Evolutionary conservation across 1,139 yeast species (phyloP).

Genomic region (Blastobotrys buckinghamii): DNA sequence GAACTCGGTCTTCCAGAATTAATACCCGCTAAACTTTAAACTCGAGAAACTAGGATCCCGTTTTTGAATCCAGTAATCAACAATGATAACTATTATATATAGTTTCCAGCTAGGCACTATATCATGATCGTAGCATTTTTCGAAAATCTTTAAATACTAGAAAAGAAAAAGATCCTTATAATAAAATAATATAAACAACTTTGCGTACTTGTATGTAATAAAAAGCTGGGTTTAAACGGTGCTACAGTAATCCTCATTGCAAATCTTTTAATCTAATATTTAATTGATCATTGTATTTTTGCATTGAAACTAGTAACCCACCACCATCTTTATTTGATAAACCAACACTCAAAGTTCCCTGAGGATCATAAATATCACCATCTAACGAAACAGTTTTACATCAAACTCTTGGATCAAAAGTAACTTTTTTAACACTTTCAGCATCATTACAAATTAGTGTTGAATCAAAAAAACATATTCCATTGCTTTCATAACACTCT

Average conservation of each 20-base stretch:
- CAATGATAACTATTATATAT: too few species aligned
- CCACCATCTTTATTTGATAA: conserved; percentile 41
- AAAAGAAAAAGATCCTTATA: too few species aligned
- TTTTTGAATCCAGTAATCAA: too few species aligned
- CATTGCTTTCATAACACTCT: conserved; percentile 74
- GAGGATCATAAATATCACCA: conserved; percentile 95
- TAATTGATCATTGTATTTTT: conserved; percentile 57
- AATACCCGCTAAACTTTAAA: too few species aligned
- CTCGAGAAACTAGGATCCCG: too few species aligned
- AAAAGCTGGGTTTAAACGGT: too few species aligned
- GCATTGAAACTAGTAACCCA: conserved; percentile 62
- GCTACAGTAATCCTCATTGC: conserved; percentile 41
- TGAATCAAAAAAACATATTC: conserved; percentile 83
- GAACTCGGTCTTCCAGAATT: too few species aligned
- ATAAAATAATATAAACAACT: too few species aligned
- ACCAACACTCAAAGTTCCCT: conserved; percentile 96
- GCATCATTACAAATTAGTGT: conserved; percentile 84
- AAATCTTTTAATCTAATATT: conserved; percentile 38
- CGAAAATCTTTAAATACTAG: too few species aligned
- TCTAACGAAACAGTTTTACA: conserved; percentile 86
- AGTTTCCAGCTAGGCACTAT: too few species aligned
- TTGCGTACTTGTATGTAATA: too few species aligned
- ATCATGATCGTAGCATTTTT: too few species aligned
- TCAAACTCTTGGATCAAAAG: conserved; percentile 77
- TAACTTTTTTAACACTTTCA: conserved; percentile 77